phyloP scores from a whole-genome alignment of 2,329 filamentous ascomycete species.

The Onygenales sp. region DNA sequence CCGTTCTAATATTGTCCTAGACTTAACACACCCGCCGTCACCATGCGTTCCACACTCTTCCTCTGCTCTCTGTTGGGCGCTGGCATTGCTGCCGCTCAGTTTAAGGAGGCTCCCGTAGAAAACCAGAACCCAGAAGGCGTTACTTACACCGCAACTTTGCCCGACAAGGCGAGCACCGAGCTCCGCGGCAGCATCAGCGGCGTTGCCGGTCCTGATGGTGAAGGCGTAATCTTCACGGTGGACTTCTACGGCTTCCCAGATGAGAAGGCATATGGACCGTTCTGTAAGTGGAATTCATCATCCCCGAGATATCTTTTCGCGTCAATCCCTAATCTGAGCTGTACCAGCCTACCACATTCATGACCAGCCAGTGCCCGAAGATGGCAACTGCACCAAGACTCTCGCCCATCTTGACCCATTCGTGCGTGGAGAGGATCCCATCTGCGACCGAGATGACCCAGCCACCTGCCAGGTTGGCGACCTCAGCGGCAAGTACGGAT shows the following conservation, averaged over 20 bases:
- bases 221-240: constrained; percentile 48
- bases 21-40: neutral
- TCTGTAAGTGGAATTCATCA: constrained; percentile 39
- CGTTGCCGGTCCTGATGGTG: constrained; percentile 38
- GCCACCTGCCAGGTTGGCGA: constrained; percentile 68
- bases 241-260: constrained; percentile 51
- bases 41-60: constrained; percentile 14
- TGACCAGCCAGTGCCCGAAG: constrained; percentile 49
- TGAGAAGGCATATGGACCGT: constrained; percentile 42
- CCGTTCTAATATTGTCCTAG: too few species aligned
- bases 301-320: neutral
- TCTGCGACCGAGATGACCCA: constrained; percentile 50
- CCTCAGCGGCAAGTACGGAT: constrained; percentile 63
- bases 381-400: constrained; percentile 64
- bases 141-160: constrained; percentile 49
- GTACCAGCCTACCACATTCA: constrained; percentile 61
- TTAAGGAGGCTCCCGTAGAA: constrained; percentile 44
- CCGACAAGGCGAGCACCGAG: constrained; percentile 44
- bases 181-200: constrained; percentile 46
- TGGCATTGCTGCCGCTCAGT: constrained; percentile 14
- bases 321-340: constrained; percentile 11
- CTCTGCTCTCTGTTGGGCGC: constrained; percentile 14
- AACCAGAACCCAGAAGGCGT: constrained; percentile 47
- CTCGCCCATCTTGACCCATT: constrained; percentile 63
- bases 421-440: constrained; percentile 50